Base-by-base conservation (phyloP, 768 basidiomycete genomes). In the Punctularia strigosozonata region DNA sequence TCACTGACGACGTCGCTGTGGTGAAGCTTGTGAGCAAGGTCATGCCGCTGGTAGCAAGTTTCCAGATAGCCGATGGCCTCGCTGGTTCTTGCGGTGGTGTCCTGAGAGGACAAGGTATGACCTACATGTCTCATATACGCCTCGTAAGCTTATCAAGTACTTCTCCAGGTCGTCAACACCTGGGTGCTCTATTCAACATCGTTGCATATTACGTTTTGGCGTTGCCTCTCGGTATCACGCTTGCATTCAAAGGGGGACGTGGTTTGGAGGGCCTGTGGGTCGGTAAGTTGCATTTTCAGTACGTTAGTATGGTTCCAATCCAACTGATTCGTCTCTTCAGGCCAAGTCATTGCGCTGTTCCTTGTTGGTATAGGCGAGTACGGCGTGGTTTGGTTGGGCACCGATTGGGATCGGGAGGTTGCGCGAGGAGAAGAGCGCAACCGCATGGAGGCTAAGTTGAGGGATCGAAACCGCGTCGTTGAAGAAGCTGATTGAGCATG, bases 171-270 rank as follows among this genome's bases (percentile, higher is more conserved):
- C 55, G 78, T 15, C 83, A 86, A 51, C 75, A 79, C 43, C 67
- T 85, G 14, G 83, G 82, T 5, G 82, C 83, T 6, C 47, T 75
- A 5, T 83, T 85, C 61, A 84, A 86, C 51, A 51, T 80, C 19
- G 57, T 81, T 13, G 80, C 81, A 25, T 75, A 75, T 52, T 75
- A 74, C 41, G 58, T 71, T 1, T 50, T 75, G 25, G 73, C 71
- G 4, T 52, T 74, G 2, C 73, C 73, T 0, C 50, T 74, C 17
- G 73, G 72, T 8, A 65, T 71, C 39, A 63, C 59, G 2, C 64
- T 75, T 8, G 73, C 73, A 2, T 74, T 73, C 50, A 47, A 44
- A 18, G 52, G 57, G 0, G 54, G 49, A n/a, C 41, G 65, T 7
- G 73, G 73, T 3, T 51, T 75, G 21, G 54, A 61, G 31, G 73